Base-by-base conservation (phyloP, 495 filamentous ascomycete species). In the Lasiosphaeria ovina region DNA sequence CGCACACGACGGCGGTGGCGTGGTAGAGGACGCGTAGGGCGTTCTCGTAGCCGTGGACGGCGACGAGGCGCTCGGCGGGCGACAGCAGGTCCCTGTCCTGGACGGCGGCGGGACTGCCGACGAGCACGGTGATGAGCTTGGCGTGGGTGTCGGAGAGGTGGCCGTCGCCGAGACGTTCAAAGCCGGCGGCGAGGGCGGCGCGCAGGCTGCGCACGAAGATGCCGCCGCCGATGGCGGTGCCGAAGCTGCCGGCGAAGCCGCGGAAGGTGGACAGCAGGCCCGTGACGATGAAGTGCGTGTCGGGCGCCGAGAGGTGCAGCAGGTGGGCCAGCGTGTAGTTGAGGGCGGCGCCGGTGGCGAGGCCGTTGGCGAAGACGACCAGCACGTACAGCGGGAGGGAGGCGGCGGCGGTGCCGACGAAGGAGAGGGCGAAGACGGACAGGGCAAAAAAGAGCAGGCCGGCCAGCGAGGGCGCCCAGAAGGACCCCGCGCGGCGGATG, bases 251-350 rank as follows among this genome's bases (percentile, higher is more conserved):
- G 1, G 89, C 88, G 59, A 91, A 88, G 8, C 88, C 88, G 0
- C 89, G 77, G 64, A 90, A 90, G 4, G 88, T 92, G 6, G 87
- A 81, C 0, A 92, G 62, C 33, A 93, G 70, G 3, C 87, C 82
- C 2, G 83, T 89, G 17, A 86, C 85, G 60, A 93, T 84, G 62
- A 87, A 90, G 66, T 92, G 88, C 11, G 82, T 79, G 4, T 80
- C 73, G 0, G 80, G 77, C 0, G 69, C 72, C 1, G 85, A 86
- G n/a, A 91, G 72, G 63, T 92, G 85, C 12, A 93, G 77, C 6
- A 92, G 65, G 62, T 94, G 90, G 0, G 87, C 87, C 1, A 94
- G 79, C 0, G 85, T 88, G 70, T 93, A 94, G 69, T 91, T 93
- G 38, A 93, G 70, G 9, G 84, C 74, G 0, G 87, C 85, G 24